Percentiles rank a stretch among this genome's conserved stretches.
phyloP scores from a whole-genome alignment of 192 early-diverging fungal species.

The Dimargaris verticillata region DNA sequence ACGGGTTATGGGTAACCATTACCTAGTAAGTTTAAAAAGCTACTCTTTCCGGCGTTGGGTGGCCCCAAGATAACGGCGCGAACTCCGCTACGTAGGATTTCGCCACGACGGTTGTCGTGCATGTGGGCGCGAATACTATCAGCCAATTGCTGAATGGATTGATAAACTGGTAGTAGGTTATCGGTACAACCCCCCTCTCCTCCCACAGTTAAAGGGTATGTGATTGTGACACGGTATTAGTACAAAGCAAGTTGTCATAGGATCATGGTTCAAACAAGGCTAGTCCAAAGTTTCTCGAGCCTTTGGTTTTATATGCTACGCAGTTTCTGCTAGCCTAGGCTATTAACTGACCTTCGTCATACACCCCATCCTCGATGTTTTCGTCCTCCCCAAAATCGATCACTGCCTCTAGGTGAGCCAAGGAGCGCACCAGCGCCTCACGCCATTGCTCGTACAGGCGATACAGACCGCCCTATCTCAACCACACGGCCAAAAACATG shows the following conservation, averaged over 20 bases:
- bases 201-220: no score
- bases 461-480: conserved; percentile 35
- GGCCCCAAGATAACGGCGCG: conserved; percentile 53
- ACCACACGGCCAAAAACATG: background rate
- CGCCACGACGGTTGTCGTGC: conserved; percentile 45
- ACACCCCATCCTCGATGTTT: conserved; percentile 53
- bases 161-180: conserved; percentile 2
- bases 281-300: no score
- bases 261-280: no score
- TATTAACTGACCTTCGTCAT: background rate
- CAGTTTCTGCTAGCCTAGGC: no score
- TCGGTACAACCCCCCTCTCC: no score
- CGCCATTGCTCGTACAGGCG: conserved; percentile 49
- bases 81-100: conserved; percentile 56
- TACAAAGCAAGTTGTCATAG: no score
- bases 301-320: no score
- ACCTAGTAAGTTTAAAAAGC: conserved; percentile 47
- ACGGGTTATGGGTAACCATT: conserved; percentile 3
- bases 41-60: conserved; percentile 66
- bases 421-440: conserved; percentile 30
- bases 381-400: conserved; percentile 75
- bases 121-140: conserved; percentile 25
- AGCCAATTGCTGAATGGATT: conserved; percentile 6
- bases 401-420: conserved; percentile 47
- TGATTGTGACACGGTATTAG: no score